Percentiles rank a stretch among this genome's conserved stretches.
These are phyloP conservation scores for Kalanchoe fedtschenkoi DNA, from an alignment of 164 flowering plant genomes.

Conservation along the genomic window DNA sequence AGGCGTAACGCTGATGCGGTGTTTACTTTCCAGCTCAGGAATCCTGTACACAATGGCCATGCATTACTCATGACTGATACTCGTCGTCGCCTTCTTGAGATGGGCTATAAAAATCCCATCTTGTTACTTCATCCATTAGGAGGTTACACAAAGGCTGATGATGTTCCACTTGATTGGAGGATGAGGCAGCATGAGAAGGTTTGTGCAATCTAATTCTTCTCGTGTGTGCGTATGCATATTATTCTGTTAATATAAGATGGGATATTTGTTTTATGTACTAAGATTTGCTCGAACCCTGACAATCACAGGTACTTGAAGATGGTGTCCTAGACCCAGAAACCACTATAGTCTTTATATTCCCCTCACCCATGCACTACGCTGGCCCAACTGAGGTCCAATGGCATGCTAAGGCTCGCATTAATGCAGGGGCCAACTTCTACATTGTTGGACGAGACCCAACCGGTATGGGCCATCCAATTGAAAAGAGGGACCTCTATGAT, in stretches of 20 bases:
- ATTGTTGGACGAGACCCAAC: slow-evolving; percentile 99
- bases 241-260: not conserved
- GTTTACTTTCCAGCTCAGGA: slow-evolving; percentile 88
- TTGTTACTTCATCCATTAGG: slow-evolving; percentile 92
- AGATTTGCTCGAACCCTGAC: slow-evolving; percentile 2
- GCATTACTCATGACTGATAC: slow-evolving; percentile 96
- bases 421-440: slow-evolving; percentile 98
- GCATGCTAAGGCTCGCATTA: slow-evolving; percentile 97
- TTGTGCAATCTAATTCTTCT: not conserved
- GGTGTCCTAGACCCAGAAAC: slow-evolving; percentile 97
- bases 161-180: slow-evolving; percentile 86
- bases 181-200: slow-evolving; percentile 98
- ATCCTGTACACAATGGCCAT: slow-evolving; percentile 98
- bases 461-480: slow-evolving; percentile 91
- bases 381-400: slow-evolving; percentile 99
- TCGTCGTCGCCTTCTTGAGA: slow-evolving; percentile 77
- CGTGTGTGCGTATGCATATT: not conserved
- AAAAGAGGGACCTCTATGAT: slow-evolving; percentile 86
- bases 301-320: slow-evolving; percentile 98
- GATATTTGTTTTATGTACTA: not conserved
- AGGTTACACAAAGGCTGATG: slow-evolving; percentile 95
- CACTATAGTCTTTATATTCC: slow-evolving; percentile 87
- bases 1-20: slow-evolving; percentile 87
- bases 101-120: slow-evolving; percentile 91
- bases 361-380: slow-evolving; percentile 99